Evolutionary conservation across 331 rosid species (phyloP), one percentile per base, ranked within the genome.

Genomic region (Malus hybrid): DNA sequence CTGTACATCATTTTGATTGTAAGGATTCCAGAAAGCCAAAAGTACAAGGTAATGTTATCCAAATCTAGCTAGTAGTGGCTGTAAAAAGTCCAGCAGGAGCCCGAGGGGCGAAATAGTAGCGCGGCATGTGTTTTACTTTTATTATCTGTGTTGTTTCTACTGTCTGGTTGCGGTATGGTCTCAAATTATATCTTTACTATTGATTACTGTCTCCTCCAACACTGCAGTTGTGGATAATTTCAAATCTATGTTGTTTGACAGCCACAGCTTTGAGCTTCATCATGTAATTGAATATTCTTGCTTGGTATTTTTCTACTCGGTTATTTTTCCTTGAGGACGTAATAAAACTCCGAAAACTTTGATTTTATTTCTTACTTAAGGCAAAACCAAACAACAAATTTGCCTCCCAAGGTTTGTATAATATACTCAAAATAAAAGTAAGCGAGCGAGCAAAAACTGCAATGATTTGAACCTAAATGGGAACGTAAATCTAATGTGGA

Each of bases 1-100:
- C 71, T 92, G 81, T 90, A 92, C 62, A 77, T 82, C 81, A 61
- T 83, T 50, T 88, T 83, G 52, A 61, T 80, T 79, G 76, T 71
- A 75, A 81, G 80, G 72, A 80, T 71, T 69, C 79, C 82, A 70
- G 71, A 76, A 71, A 80, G 78, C 63, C 65, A 77, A 80, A 85
- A 80, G 81, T 73, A 72, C 74, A 78, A 73, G 80, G 73, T 64
- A 77, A 74, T 76, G 75, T 32, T 77, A 68, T 76, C 83, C 67
- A 32, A 73, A 85, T 84, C 81, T 75, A 61, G 78, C 67, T 83
- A 86, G 72, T 29, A 69, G 84, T 44, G 80, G 83, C 67, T 59
- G 67, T 70, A 60, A 46, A 69, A 65, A 50, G 66, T 22, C 76
- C 76, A 56, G 42, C 64, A 60, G 84, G 65, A 82, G 71, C 79